phyloP scores from a whole-genome alignment of 257 asterid genomes.

The Paraleonurus japonicus region DNA sequence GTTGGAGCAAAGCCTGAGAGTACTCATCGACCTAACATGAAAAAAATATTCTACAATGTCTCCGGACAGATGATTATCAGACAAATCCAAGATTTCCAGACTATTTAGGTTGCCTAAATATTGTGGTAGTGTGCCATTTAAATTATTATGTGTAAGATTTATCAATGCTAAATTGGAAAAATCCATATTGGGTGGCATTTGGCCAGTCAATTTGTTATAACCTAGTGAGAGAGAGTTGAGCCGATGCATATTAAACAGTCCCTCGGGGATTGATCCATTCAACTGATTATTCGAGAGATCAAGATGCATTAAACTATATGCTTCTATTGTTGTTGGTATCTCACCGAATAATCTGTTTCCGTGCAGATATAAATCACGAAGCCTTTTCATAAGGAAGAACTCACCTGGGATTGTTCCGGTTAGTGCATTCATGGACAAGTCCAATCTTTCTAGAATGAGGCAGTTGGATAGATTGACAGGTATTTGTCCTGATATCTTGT shows the following conservation, averaged over 20 bases:
- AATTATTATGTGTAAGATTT: slow-evolving; percentile 32
- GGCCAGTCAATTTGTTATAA: slow-evolving; percentile 30
- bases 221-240: slow-evolving; percentile 18
- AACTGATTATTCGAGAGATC: slow-evolving; percentile 31
- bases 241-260: slow-evolving; percentile 23
- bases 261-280: slow-evolving; percentile 32
- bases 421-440: slow-evolving; percentile 28
- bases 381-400: slow-evolving; percentile 26
- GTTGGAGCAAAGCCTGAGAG: slow-evolving; percentile 30
- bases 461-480: slow-evolving; percentile 22
- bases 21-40: slow-evolving; percentile 8
- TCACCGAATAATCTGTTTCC: slow-evolving; percentile 30
- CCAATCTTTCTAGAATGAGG: slow-evolving; percentile 15
- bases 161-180: background rate
- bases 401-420: slow-evolving; percentile 35
- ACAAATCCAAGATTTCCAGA: slow-evolving; percentile 35
- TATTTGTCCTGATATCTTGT: slow-evolving; percentile 26
- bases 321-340: slow-evolving; percentile 21
- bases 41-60: slow-evolving; percentile 14
- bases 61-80: slow-evolving; percentile 34
- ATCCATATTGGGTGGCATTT: slow-evolving; percentile 28
- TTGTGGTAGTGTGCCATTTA: slow-evolving; percentile 31
- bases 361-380: background rate
- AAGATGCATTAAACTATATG: background rate
- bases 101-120: slow-evolving; percentile 4